These are phyloP conservation scores for Botrytis paeoniae DNA, from an alignment of 2,329 filamentous ascomycete genomes.

Conservation along the genomic window DNA sequence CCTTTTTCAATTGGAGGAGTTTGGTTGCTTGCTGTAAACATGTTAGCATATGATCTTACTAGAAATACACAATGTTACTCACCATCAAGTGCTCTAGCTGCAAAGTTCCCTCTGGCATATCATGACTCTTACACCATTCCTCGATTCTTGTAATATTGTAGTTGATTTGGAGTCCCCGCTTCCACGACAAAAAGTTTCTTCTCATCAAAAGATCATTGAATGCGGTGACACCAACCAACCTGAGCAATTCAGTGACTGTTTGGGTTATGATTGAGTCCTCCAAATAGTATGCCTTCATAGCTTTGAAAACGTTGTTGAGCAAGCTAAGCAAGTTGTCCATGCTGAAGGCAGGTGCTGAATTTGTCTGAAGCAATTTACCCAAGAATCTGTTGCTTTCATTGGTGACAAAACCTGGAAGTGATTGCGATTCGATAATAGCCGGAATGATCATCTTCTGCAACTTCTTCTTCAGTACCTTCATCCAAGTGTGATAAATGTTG, in stretches of 20 bases:
- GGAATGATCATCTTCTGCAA: constrained; percentile 99
- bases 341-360: constrained; percentile 91
- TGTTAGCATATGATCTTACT: constrained; percentile 36
- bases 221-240: constrained; percentile 91
- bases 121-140: constrained; percentile 99
- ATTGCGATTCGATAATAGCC: constrained; percentile 98
- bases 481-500: constrained; percentile 99
- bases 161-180: constrained; percentile 98
- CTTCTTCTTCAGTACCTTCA: constrained; percentile 99
- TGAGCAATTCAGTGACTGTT: constrained; percentile 88
- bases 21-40: constrained; percentile 83
- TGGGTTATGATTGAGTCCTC: constrained; percentile 96
- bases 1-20: constrained; percentile 96
- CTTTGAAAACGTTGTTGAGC: constrained; percentile 95
- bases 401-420: constrained; percentile 94
- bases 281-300: constrained; percentile 98
- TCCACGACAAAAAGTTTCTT: constrained; percentile 98
- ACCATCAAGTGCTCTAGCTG: constrained; percentile 98
- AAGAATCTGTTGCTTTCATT: constrained; percentile 98
- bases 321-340: constrained; percentile 98
- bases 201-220: constrained; percentile 99
- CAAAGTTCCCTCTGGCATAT: constrained; percentile 97
- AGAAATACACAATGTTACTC: constrained; percentile 35
- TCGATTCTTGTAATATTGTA: constrained; percentile 99
- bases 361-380: constrained; percentile 90